Evolutionary conservation across 352 stramenopile species (phyloP).

Genomic region (Lagenidium giganteum): DNA sequence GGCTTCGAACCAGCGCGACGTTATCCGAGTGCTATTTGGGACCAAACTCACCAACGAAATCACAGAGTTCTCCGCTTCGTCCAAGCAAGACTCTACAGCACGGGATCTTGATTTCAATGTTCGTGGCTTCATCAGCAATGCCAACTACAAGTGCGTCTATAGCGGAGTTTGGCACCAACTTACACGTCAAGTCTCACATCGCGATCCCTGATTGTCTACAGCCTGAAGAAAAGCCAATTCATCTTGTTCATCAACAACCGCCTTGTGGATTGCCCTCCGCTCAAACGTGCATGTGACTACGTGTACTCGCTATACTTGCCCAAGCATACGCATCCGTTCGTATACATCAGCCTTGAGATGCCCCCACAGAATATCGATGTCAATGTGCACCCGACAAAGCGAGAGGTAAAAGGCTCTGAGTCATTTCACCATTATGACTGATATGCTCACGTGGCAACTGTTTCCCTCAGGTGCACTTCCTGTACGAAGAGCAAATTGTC

Average conservation of each 20-base stretch:
- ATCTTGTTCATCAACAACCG: constrained; percentile 99
- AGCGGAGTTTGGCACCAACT: not conserved
- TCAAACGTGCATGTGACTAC: constrained; percentile 93
- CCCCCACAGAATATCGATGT: constrained; percentile 95
- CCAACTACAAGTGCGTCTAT: constrained; percentile 89
- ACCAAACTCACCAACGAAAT: constrained; percentile 63
- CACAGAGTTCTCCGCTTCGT: constrained; percentile 23
- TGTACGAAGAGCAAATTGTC: constrained; percentile 94
- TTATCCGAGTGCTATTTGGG: constrained; percentile 75
- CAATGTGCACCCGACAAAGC: constrained; percentile 99
- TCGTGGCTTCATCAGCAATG: constrained; percentile 74
- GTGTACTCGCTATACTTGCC: constrained; percentile 93
- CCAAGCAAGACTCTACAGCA: constrained; percentile 9
- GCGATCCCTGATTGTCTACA: constrained; percentile 9
- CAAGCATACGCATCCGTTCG: constrained; percentile 94
- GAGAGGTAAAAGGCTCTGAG: constrained; percentile 51
- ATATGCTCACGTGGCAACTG: not conserved
- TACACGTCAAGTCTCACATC: not conserved
- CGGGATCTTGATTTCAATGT: constrained; percentile 36
- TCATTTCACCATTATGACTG: not conserved
- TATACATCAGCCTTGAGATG: constrained; percentile 96
- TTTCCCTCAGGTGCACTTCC: constrained; percentile 85
- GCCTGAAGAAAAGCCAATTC: constrained; percentile 77
- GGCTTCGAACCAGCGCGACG: constrained; percentile 56
- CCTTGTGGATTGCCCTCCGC: constrained; percentile 89